phyloP scores from a whole-genome alignment of 108 stramenopile species.

The Hondaea fermentalgiana region DNA sequence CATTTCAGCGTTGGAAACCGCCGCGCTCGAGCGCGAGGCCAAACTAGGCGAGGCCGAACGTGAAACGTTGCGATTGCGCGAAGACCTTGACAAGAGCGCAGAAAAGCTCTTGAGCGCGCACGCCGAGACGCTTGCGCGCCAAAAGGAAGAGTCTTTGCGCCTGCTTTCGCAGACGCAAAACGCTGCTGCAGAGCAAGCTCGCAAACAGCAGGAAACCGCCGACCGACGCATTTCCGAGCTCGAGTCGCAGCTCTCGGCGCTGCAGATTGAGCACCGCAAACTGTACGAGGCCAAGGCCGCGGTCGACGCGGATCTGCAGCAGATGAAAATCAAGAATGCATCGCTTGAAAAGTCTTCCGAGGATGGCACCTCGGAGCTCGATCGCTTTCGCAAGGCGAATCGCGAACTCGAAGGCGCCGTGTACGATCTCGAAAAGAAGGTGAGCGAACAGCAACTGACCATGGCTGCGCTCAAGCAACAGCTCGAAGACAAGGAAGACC shows the following conservation, averaged over 20 bases:
- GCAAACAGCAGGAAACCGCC: constrained; percentile 2
- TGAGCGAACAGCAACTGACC: constrained; percentile 1
- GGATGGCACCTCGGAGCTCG: not conserved
- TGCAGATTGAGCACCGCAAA: not conserved
- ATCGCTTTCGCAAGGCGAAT: not conserved
- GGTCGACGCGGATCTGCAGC: not conserved
- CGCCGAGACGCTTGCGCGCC: not conserved
- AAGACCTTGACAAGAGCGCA: not conserved
- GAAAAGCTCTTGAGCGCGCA: not conserved
- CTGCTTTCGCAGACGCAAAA: constrained; percentile 9
- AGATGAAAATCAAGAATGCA: not conserved
- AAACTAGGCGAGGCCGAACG: not conserved
- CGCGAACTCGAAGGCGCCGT: not conserved
- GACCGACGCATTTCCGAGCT: not conserved
- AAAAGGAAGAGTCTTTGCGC: not conserved
- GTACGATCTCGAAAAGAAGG: not conserved
- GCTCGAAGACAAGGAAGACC: constrained; percentile 1
- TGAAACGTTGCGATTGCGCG: not conserved
- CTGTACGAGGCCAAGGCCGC: constrained; percentile 11
- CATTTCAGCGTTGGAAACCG: not conserved
- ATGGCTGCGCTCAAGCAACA: not conserved
- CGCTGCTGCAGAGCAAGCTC: not conserved
- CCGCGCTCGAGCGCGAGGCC: not conserved
- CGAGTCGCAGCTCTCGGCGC: not conserved
- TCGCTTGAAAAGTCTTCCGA: not conserved